Base-by-base conservation (phyloP, 1,139 yeast species). In the Spencermartinsiella ligniputridi region DNA sequence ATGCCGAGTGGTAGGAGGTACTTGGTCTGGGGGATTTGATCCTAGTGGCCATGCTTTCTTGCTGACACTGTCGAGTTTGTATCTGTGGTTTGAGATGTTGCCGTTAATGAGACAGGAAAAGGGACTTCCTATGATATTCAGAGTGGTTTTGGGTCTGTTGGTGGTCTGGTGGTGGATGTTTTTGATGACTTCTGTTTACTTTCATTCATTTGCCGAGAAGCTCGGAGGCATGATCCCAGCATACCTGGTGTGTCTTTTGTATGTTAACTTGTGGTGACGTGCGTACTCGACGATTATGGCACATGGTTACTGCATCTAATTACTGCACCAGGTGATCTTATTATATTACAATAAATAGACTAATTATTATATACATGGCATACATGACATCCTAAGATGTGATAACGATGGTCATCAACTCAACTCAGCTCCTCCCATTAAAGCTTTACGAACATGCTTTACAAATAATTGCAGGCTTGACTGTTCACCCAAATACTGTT, bases 1-100 rank as follows among this genome's bases (percentile, higher is more conserved):
- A 3, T 89, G 97, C 60, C 69, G 89, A 37, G 58, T 67, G 21
- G 53, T 77, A 18, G 78, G 77, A 19, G 97, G 97, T 0, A 53
- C 68, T 2, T 90, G 97, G 98, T 62, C 60, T 8, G 97, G 96
- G 1, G 98, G 98, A 0, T 96, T 88, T 60, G 98, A 92, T 67
- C 96, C 97, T 12, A 83, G 94, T 50, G 98, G 98, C 0, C 98
- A 92, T 62, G 85, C 88, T 0, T 92, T 90, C 56, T 63, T 92
- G 38, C 66, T 92, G 46, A 78, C 86, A 2, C 83, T 87, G 51
- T 77, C 92, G 45, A 78, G 87, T 15, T 67, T 86, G 56, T 77
- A 83, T 50, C 60, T 92, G 54, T 73, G 85, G 61, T 78, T 79
- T 47, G 97, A 90, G 60, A 63, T 81, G 5, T 54, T 70, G 20